Percentiles rank a stretch among this genome's conserved stretches.
Conservation (phyloP, 2,329 filamentous ascomycete genomes). For the Pleoardoris graminearum region DNA sequence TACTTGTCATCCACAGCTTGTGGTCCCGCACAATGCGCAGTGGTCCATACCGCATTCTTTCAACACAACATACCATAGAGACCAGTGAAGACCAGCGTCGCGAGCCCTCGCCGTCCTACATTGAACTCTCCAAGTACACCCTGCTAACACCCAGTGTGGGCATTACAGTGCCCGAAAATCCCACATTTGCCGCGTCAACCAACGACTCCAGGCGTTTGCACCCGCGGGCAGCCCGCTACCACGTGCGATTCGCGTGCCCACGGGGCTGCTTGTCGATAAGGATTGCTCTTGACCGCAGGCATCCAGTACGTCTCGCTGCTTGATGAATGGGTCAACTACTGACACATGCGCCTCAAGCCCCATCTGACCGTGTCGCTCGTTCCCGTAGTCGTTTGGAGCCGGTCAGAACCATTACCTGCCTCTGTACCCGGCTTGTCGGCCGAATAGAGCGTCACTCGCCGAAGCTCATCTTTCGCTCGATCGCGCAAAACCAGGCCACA, state of each 20-base stretch:
- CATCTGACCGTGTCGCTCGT: too few species aligned
- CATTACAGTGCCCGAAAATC: too few species aligned
- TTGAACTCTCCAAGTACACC: too few species aligned
- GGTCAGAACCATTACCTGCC: neutral
- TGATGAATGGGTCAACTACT: too few species aligned
- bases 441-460: neutral
- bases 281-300: too few species aligned
- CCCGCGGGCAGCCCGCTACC: neutral
- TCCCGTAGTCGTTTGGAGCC: neutral
- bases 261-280: neutral
- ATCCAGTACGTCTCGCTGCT: too few species aligned
- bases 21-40: neutral
- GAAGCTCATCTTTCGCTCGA: neutral
- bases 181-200: neutral
- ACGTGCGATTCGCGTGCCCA: neutral
- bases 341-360: too few species aligned
- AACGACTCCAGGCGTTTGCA: neutral
- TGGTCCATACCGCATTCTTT: neutral
- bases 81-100: neutral
- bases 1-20: neutral
- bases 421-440: too few species aligned
- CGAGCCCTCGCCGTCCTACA: too few species aligned
- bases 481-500: neutral
- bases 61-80: neutral
- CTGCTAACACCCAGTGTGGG: too few species aligned